Base-by-base conservation (phyloP, 106 monocot genomes). In the Alisma plantagoaquatica region DNA sequence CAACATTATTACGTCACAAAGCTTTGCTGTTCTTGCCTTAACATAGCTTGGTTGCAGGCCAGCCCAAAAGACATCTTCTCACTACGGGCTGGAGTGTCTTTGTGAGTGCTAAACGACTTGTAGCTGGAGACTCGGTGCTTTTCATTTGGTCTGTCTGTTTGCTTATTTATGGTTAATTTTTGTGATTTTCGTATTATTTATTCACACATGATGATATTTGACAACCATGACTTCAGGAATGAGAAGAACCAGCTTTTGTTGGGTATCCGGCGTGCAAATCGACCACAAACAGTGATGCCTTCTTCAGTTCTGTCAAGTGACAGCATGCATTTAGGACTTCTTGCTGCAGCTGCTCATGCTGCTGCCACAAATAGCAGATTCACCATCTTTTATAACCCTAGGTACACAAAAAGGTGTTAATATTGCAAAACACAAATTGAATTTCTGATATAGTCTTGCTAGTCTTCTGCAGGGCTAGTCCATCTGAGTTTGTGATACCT, bases 41-140 rank as follows among this genome's bases (percentile, higher is more conserved):
- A n/a, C n/a, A n/a, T n/a, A n/a, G n/a, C n/a, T n/a, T 66, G 33
- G 2, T 72, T 54, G 29, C 73, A 94, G 94, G 94, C 23, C 94
- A 94, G 65, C 94, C 94, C 22, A 94, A 94, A 71, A 77, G 94
- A 43, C 94, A 94, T 83, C 94, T 94, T 62, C 80, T 94, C 10
- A 94, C 94, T 23, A 94, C 94, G 30, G 94, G 94, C 18, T 94
- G 94, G 94, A 94, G 94, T 65, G 84, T 94, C 1, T 94, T 94
- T 63, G 84, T 94, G 57, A 88, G 83, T 70, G 87, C 94, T 16
- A 94, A 94, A 64, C 80, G 80, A 68, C 94, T 94, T 56, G 73
- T 88, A 46, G 94, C 94, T 57, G 94, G 94, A 51, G 94, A 94
- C 71, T 94, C 94, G 49, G 94, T 94, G 29, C 77, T 94, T 23